Evolutionary conservation across 2,329 filamentous ascomycete species (phyloP), one percentile per base, ranked within the genome.

Genomic region (Orbilia oligospora): DNA sequence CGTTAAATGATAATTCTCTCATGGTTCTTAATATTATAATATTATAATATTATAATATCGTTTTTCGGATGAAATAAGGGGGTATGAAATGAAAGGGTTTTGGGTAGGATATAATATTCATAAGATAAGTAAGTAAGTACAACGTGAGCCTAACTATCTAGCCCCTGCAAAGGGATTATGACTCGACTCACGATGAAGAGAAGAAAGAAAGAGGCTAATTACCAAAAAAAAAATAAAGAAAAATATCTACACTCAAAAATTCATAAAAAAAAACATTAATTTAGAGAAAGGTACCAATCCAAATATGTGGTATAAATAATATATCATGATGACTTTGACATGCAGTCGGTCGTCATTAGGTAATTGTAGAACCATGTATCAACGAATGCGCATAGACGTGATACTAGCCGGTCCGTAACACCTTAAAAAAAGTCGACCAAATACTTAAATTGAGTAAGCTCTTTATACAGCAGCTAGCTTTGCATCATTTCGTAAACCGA

Each of bases 21-120:
- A 58, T n/a, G 3, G 12, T 22, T 58, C 14, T 41, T 20, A n/a
- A 24, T 41, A 27, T 27, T 2, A 12, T 44, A 5, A 44, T 44
- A 44, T 5, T 30, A n/a, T 20, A n/a, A 24, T 41, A 27, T 27
- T 2, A 12, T 44, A 5, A 44, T 44, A 44, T 5, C 6, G n/a
- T 18, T 18, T n/a, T 68, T 41, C 33, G 46, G 64, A 30, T 53
- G 48, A 68, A 68, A 66, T 48, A 16, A 20, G 12, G 27, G 49
- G 49, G 10, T 8, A 36, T 5, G 33, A 36, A 36, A 36, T 9
- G 5, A 1, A 36, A 30, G 12, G 9, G 38, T n/a, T 44, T 44
- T 16, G 8, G 10, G 3, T 36, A 4, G 9, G 9, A 8, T 36
- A 36, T 36, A 6, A 4, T 9, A 36, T 1, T 36, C 9, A 9